Evolutionary conservation across 2,329 filamentous ascomycete species (phyloP).

Genomic region (Fusarium sororula): DNA sequence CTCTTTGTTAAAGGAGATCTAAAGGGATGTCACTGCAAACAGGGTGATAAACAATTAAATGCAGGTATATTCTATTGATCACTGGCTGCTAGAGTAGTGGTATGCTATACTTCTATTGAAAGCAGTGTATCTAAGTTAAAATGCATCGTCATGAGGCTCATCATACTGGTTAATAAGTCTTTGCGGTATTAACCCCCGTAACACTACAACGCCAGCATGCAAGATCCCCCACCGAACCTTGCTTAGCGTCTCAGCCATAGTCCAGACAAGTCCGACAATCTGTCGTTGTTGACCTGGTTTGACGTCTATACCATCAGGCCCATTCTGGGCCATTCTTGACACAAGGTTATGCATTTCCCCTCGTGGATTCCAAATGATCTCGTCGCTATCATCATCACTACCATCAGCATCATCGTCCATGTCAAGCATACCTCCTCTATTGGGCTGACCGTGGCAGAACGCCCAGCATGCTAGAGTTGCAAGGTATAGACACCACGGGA

Average conservation of each 20-base stretch:
- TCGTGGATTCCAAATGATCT: neutral
- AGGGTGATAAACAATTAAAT: no score
- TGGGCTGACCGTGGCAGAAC: neutral
- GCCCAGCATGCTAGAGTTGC: neutral
- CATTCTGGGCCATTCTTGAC: neutral
- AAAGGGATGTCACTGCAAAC: no score
- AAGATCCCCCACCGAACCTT: conserved; percentile 70
- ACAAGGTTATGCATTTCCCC: neutral
- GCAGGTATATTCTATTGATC: no score
- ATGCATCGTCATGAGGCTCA: neutral
- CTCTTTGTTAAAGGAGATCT: no score
- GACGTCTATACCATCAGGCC: neutral
- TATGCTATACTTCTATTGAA: neutral
- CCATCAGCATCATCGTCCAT: neutral
- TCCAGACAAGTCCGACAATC: conserved; percentile 59
- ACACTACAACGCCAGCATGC: conserved; percentile 67
- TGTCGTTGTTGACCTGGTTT: neutral
- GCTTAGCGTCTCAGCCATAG: conserved; percentile 64
- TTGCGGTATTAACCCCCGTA: conserved; percentile 50
- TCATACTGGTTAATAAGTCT: conserved; percentile 5
- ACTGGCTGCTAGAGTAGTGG: rapidly evolving
- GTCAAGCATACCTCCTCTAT: neutral
- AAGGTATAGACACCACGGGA: conserved; percentile 1
- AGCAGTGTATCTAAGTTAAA: neutral
- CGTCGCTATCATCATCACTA: neutral